A percentile compares a stretch with the other conserved stretches of the same genome.
Conservation (phyloP, 176 grass and related monocot genomes). For the Bonia amplexicaulis region DNA sequence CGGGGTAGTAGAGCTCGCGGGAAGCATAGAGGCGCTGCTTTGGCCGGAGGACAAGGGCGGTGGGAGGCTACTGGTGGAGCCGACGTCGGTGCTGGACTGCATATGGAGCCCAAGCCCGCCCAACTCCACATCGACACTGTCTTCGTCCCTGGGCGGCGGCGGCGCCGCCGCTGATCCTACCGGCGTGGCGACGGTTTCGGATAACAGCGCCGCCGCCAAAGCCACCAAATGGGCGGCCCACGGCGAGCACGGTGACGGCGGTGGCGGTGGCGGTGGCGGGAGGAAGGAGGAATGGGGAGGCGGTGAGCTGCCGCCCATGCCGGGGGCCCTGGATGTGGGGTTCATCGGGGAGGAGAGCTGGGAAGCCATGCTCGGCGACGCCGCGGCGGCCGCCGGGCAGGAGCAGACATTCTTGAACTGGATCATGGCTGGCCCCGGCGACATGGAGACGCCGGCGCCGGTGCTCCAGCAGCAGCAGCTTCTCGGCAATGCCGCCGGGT, state of each 20-base stretch:
- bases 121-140: slow-evolving; percentile 61
- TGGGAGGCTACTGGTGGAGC: slow-evolving; percentile 43
- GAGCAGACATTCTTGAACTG: slow-evolving; percentile 90
- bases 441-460: slow-evolving; percentile 29
- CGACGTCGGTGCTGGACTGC: slow-evolving; percentile 88
- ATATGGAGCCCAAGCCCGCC: slow-evolving; percentile 69
- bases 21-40: slow-evolving; percentile 16
- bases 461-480: slow-evolving; percentile 31
- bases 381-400: slow-evolving; percentile 34
- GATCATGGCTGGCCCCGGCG: slow-evolving; percentile 78
- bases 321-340: slow-evolving; percentile 45
- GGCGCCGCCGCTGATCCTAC: slow-evolving; percentile 35
- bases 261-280: slow-evolving; percentile 33
- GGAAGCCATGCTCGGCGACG: slow-evolving; percentile 61
- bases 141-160: slow-evolving; percentile 78
- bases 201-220: slow-evolving; percentile 52
- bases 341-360: slow-evolving; percentile 45
- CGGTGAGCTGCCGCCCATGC: slow-evolving; percentile 65
- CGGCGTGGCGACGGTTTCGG: slow-evolving; percentile 76
- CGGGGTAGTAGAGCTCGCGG: slow-evolving; percentile 34
- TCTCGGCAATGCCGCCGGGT: slow-evolving; percentile 38
- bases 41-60: slow-evolving; percentile 16
- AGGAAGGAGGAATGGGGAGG: slow-evolving; percentile 55
- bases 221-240: slow-evolving; percentile 35
- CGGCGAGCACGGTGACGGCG: slow-evolving; percentile 14